Conservation (phyloP, 2,329 filamentous ascomycete species). For the Pyrenochaeta sp. region DNA sequence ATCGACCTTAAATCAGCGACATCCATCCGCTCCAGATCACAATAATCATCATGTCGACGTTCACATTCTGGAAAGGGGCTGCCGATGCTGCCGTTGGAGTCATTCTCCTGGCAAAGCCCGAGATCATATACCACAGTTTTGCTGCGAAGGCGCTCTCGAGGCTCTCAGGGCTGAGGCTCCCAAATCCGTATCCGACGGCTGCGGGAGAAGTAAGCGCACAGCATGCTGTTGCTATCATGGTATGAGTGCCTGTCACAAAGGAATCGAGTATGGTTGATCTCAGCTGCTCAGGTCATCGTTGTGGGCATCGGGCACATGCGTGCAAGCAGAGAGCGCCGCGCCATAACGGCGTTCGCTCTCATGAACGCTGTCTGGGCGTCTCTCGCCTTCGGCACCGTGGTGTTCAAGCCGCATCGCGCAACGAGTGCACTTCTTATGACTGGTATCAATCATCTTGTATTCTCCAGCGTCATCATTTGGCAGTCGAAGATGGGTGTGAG, state of each 20-base stretch:
- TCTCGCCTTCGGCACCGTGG: slow-evolving; percentile 18
- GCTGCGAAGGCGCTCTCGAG: slow-evolving; percentile 11
- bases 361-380: slow-evolving; percentile 22
- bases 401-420: slow-evolving; percentile 16
- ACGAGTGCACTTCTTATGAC: slow-evolving; percentile 23
- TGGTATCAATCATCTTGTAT: slow-evolving; percentile 21
- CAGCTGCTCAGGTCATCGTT: slow-evolving; percentile 15
- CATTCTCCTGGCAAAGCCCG: slow-evolving; percentile 21
- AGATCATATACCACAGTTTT: slow-evolving; percentile 24
- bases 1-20: too few relatives aligned
- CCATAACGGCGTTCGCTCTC: slow-evolving; percentile 16
- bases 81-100: slow-evolving; percentile 20
- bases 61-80: slow-evolving; percentile 23
- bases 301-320: slow-evolving; percentile 20
- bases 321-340: slow-evolving; percentile 8
- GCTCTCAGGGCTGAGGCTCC: slow-evolving; percentile 13
- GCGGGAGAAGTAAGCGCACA: slow-evolving; percentile 14
- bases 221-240: slow-evolving; percentile 26
- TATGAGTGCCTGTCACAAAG: background rate
- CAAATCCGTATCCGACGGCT: slow-evolving; percentile 18
- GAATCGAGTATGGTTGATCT: background rate
- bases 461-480: slow-evolving; percentile 11
- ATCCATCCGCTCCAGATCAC: too few relatives aligned
- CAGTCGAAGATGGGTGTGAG: background rate
- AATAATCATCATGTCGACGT: slow-evolving; percentile 14